Percentiles rank a stretch among this genome's conserved stretches.
Evolutionary conservation across 177 flowering plant genomes (phyloP).

Genomic region (Vitis hybrid): DNA sequence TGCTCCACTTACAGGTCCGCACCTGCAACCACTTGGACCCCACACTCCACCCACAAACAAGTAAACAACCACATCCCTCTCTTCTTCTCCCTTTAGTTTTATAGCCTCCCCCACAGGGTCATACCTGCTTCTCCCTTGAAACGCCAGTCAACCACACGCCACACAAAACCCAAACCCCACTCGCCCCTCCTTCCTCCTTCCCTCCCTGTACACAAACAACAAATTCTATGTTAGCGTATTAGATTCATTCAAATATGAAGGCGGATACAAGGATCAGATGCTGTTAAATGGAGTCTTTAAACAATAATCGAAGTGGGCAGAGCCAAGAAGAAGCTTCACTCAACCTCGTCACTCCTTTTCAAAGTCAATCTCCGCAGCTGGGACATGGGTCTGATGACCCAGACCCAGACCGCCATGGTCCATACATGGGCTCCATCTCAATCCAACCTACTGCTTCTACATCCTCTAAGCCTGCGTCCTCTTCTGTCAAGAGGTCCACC

Average conservation of each 20-base stretch:
- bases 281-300: background rate
- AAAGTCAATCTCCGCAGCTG: constrained; percentile 6
- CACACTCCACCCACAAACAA: constrained; percentile 5
- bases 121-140: too few species aligned
- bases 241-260: background rate
- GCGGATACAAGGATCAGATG: constrained; percentile 7
- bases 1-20: background rate
- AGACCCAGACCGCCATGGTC: constrained; percentile 9
- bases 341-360: background rate
- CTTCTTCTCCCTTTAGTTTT: background rate
- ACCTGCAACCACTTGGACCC: background rate
- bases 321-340: constrained; percentile 1
- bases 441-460: background rate
- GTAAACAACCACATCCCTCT: background rate
- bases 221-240: background rate
- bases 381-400: constrained; percentile 7
- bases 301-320: background rate
- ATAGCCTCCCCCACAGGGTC: too few species aligned
- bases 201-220: background rate
- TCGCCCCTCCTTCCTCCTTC: background rate
- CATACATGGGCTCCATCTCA: constrained; percentile 24
- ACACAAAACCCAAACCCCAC: background rate
- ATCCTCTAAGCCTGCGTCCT: background rate
- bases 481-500: constrained; percentile 1
- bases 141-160: too few species aligned